These are phyloP conservation scores for Diaporthe ilicicola DNA, from an alignment of 2,329 filamentous ascomycete genomes.

Conservation along the genomic window DNA sequence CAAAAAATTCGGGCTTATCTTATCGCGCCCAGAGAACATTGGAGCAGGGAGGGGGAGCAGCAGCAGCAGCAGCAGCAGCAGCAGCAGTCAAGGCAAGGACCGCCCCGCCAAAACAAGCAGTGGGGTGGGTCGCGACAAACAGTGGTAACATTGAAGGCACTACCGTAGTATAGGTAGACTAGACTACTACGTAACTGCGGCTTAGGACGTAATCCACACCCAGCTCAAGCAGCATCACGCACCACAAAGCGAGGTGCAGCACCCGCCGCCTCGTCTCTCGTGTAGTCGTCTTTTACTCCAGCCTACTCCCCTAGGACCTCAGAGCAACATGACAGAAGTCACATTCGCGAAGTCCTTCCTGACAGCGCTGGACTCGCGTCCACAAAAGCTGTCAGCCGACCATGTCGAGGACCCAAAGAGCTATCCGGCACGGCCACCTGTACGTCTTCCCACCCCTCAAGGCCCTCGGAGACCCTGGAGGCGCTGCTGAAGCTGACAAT, in stretches of 20 bases:
- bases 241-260: neutral
- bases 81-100: slow-evolving; percentile 10
- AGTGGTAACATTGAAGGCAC: too few relatives aligned
- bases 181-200: slow-evolving; percentile 26
- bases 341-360: slow-evolving; percentile 88
- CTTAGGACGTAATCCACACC: neutral
- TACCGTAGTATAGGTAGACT: too few relatives aligned
- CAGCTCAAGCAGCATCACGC: neutral
- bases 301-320: neutral
- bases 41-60: neutral
- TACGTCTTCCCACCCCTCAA: slow-evolving; percentile 53
- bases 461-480: slow-evolving; percentile 4
- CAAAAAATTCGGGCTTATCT: slow-evolving; percentile 32
- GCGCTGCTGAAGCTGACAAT: slow-evolving; percentile 28
- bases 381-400: slow-evolving; percentile 84
- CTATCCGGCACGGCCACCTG: slow-evolving; percentile 79
- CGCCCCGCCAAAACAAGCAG: slow-evolving; percentile 17
- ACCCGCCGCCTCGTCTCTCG: neutral
- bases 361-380: slow-evolving; percentile 77
- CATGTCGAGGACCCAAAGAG: slow-evolving; percentile 87
- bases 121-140: slow-evolving; percentile 11
- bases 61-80: too few relatives aligned
- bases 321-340: slow-evolving; percentile 76
- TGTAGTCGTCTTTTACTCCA: neutral
- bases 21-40: slow-evolving; percentile 15